Base-by-base conservation (phyloP, 495 filamentous ascomycete genomes). In the Aspergillus baeticus region DNA sequence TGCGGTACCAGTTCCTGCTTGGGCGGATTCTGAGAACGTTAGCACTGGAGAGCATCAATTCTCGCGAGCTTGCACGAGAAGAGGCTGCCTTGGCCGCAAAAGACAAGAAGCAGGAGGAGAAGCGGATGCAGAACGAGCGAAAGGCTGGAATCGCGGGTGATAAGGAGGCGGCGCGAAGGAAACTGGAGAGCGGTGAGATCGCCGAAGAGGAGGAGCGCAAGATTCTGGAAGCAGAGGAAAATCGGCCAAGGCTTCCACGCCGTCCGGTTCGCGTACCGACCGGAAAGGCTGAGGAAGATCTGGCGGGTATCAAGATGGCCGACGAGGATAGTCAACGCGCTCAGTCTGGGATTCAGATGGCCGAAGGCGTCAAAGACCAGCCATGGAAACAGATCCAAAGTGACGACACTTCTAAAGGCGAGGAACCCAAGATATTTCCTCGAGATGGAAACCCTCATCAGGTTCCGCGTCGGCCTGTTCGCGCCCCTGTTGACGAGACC, bases 1-100 rank as follows among this genome's bases (percentile, higher is more conserved):
- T 89, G 35, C 75, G 82, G 6, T 92, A 92, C 56, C 82, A 88
- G 13, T 84, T 81, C 44, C 66, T 91, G 15, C 81, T 90, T 5
- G 86, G 85, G 11, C 80, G 75, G 45, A 89, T 93, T 18, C 73
- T 95, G 6, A 73, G 75, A 23, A 77, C 81, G 17, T 86, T 88
- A 43, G 89, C 87, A 6, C 83, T 91, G 38, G 82, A 87, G 29
- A 81, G 87, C 45, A 71, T 90, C 21, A 78, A 85, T 52, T 51
- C 69, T 1, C 67, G 63, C 0, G 81, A 82, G 39, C 76, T 90
- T 5, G 77, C 78, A 46, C 81, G 78, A 34, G 86, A 89, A 55
- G 78, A 84, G 48, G 71, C 76, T 31, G 82, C 80, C 22, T 70
- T 84, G 44, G 80, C 77, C 15, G 79, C 81, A 57, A 81, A 87